Base-by-base conservation (phyloP, 495 filamentous ascomycete genomes). In the Tricharina praecox region DNA sequence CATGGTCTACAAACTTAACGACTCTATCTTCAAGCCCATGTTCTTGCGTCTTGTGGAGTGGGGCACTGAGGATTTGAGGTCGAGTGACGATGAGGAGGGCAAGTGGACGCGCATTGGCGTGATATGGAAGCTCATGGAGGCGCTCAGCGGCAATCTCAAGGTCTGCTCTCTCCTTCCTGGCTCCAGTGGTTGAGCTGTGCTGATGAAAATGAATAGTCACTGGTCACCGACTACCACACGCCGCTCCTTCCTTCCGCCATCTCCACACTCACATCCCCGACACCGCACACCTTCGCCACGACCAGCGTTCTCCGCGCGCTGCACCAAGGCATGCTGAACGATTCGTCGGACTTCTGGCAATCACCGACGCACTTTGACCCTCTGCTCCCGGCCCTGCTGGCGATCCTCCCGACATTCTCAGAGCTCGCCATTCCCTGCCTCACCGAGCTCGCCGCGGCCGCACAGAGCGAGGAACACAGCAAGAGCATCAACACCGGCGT, bases 1-100 rank as follows among this genome's bases (percentile, higher is more conserved):
- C 61, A 87, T 93, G 77, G 81, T 90, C 42, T 82, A 92, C 66
- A 95, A 95, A 70, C 72, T 96, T 18, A 96, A 94, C 63, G 92
- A 97, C 63, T 75, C 79, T n/a, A 75, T 81, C 15, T 97, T 96
- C 74, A 74, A 87, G n/a, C 90, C 90, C 0, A 76, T 96, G 43
- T 96, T 96, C 62, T 70, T 74, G 13, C 74, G 76, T 46, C 63
- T 94, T 4, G 68, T 87, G 19, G 85, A 93, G 25, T 93, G 85
- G 85, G 74, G 81, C 0, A 70, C 65, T 19, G 58, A 60, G 25
- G 58, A 43, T 24, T 23, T 43, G 24, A 19, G 40, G 8, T 24
- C 3, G 13, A n/a, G 21, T 26, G 40, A 43, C 20, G 40, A 43
- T 26, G 40, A 49, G 35, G 21, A 41, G 70, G 37, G 75, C 66